These are phyloP conservation scores for Cryptococcus sp. DNA, from an alignment of 1,284 basidiomycete genomes.

Conservation along the genomic window DNA sequence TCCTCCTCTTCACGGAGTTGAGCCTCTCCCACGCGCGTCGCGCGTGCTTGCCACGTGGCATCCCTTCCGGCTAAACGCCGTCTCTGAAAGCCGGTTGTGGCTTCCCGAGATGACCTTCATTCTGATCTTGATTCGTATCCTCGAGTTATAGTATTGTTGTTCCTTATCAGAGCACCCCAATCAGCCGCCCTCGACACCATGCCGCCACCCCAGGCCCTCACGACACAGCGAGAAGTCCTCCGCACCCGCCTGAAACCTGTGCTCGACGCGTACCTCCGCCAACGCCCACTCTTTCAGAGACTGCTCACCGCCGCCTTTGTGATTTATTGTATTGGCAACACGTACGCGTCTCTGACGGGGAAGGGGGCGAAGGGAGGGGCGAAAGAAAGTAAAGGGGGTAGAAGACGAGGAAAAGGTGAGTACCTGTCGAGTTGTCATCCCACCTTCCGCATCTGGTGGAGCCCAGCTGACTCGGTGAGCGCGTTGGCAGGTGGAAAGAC, in stretches of 20 bases:
- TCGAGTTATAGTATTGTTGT: no score
- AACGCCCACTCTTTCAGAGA: conserved; percentile 68
- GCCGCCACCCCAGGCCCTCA: neutral
- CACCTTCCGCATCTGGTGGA: neutral
- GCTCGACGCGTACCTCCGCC: conserved; percentile 55
- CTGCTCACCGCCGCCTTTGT: conserved; percentile 55
- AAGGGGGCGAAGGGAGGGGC: conserved; percentile 16
- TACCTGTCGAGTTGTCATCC: neutral
- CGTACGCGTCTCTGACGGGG: conserved; percentile 34
- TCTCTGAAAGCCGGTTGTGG: no score
- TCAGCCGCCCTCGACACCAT: neutral
- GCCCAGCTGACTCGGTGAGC: neutral
- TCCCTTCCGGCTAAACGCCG: no score
- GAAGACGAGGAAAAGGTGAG: conserved; percentile 18
- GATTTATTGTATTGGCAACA: conserved; percentile 39
- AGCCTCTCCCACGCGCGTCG: no score
- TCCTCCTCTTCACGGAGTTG: no score
- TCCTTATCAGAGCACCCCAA: no score
- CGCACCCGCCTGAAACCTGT: conserved; percentile 14
- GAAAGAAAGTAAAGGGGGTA: conserved; percentile 11
- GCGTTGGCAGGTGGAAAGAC: neutral
- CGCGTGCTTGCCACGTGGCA: no score
- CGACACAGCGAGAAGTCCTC: conserved; percentile 6
- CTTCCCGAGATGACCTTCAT: no score
- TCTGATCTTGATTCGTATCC: no score